phyloP scores from a whole-genome alignment of 257 asterid genomes.

The Gynochthodes officinalis region DNA sequence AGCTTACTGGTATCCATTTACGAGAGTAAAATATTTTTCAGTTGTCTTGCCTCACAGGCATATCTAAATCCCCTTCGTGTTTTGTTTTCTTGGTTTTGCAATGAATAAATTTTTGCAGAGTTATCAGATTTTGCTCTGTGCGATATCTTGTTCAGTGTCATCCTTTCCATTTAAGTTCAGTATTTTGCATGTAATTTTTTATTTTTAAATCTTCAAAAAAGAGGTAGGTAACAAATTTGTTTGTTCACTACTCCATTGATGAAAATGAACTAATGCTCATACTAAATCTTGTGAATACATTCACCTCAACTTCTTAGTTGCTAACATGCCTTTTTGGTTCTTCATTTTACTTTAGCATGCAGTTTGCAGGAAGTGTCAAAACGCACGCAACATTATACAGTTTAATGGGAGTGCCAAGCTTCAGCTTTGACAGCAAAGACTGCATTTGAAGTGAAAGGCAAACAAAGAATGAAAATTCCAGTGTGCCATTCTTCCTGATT shows the following conservation, averaged over 20 bases:
- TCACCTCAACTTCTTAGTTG: neutral
- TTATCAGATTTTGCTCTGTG: neutral
- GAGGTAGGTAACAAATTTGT: neutral
- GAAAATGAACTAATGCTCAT: neutral
- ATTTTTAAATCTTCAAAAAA: neutral
- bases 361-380: too few relatives aligned
- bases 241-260: neutral
- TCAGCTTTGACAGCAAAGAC: neutral
- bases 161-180: neutral
- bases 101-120: neutral
- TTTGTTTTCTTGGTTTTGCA: neutral
- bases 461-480: neutral
- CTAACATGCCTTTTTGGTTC: neutral
- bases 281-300: neutral
- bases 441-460: slow-evolving; percentile 3
- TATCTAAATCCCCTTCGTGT: neutral
- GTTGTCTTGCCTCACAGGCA: neutral
- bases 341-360: neutral
- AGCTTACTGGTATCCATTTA: neutral
- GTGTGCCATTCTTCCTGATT: neutral
- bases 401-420: neutral
- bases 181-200: neutral
- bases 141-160: neutral
- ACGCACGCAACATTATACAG: neutral
- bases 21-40: neutral